Evolutionary conservation across 2,329 filamentous ascomycete species (phyloP), one percentile per base, ranked within the genome.

Genomic region (Apiospora malaysiana): DNA sequence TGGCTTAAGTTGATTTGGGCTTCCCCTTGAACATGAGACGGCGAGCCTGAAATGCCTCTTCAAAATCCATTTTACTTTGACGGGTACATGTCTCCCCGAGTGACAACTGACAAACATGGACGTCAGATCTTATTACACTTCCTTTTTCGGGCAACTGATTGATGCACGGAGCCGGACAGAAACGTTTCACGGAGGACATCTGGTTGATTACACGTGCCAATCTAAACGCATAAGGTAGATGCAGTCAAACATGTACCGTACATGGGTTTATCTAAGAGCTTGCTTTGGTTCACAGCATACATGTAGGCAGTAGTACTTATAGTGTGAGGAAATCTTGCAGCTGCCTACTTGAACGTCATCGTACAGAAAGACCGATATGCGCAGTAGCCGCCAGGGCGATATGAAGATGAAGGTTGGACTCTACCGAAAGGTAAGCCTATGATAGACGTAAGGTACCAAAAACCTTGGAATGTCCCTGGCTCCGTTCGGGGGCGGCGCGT

Each of bases 391-490:
- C 9, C 40, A 42, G 40, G 51, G 25, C 16, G 1, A 2, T 37
- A n/a, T 51, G 6, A 51, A 14, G 12, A 37, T 21, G 27, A 59
- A 59, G 51, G 51, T 59, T 59, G 16, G 16, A 59, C 16, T 37
- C 32, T 4, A 2, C 32, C 32, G n/a, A 40, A 63, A 63, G 18
- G 12, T 45, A 45, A 45, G 51, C 51, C 37, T 18, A 56, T 6
- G 49, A 49, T n/a, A 37, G 51, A 59, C 27, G 51, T 27, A 21
- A 59, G 51, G 51, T 59, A 59, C 27, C 16, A 8, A 59, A 18
- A 63, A 63, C 56, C 56, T 63, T 63, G 56, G 32, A 63, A 63
- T 32, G 9, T n/a, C 18, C 27, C 32, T 32, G 32, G 56, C 56
- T 63, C 32, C 56, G 32, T 63, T 40, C 27, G 18, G 27, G 4